These are phyloP conservation scores for Dunaliella salina DNA, from an alignment of 163 green algal species.

Conservation along the genomic window DNA sequence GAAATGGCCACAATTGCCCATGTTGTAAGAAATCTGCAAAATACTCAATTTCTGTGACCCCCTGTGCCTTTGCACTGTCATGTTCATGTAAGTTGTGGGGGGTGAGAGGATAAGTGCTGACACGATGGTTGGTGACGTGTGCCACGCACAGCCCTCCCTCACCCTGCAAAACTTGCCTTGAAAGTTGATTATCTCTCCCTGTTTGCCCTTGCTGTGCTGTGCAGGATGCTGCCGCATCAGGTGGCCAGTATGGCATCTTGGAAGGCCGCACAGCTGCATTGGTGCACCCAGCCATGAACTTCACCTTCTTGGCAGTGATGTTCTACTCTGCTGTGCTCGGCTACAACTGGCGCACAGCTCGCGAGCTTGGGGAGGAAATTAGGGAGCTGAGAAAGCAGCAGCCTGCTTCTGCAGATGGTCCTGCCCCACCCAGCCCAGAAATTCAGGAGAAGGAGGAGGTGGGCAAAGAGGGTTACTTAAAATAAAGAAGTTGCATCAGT, in stretches of 20 bases:
- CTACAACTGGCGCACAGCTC: slow-evolving; percentile 63
- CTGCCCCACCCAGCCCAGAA: slow-evolving; percentile 26
- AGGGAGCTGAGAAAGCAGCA: slow-evolving; percentile 74
- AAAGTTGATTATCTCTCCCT: no score
- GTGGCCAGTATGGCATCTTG: slow-evolving; percentile 42
- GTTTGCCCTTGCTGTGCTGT: no score
- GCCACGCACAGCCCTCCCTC: no score
- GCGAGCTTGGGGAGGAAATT: slow-evolving; percentile 76
- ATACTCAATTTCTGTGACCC: no score
- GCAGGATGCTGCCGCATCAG: slow-evolving; percentile 15
- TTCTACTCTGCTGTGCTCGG: slow-evolving; percentile 85
- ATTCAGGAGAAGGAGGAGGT: slow-evolving; percentile 61
- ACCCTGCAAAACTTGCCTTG: no score
- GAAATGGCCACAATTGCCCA: no score
- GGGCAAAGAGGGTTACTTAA: background rate
- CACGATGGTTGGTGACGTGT: no score
- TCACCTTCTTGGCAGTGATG: slow-evolving; percentile 66
- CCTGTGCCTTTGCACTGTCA: no score
- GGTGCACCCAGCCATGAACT: slow-evolving; percentile 75
- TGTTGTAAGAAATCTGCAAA: no score
- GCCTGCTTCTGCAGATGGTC: slow-evolving; percentile 48
- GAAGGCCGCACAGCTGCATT: slow-evolving; percentile 46
- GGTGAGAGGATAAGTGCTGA: no score
- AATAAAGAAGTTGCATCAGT: no score
- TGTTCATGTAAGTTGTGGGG: no score